These are phyloP conservation scores for Penicillium olsonii DNA, from an alignment of 2,329 filamentous ascomycete genomes.

Conservation along the genomic window DNA sequence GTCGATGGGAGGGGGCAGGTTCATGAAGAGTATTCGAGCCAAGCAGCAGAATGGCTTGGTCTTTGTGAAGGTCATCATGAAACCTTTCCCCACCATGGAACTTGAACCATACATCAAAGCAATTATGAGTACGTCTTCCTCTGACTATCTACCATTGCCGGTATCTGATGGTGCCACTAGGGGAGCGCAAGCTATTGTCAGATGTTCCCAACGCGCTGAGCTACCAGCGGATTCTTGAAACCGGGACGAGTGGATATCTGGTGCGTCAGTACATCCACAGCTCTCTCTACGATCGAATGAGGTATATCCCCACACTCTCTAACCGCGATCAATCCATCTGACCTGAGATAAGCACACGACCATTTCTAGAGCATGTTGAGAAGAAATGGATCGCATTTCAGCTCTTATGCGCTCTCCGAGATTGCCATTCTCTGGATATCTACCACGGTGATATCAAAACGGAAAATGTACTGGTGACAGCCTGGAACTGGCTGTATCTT, in stretches of 20 bases:
- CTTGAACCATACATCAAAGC: slow-evolving; percentile 76
- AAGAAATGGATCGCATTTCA: slow-evolving; percentile 99
- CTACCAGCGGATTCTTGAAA: slow-evolving; percentile 90
- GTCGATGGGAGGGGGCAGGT: slow-evolving; percentile 84
- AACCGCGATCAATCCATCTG: slow-evolving; percentile 27
- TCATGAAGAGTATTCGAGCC: slow-evolving; percentile 95
- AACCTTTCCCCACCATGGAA: slow-evolving; percentile 80
- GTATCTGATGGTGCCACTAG: slow-evolving; percentile 44
- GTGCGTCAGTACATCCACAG: slow-evolving; percentile 95
- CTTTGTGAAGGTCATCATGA: slow-evolving; percentile 91
- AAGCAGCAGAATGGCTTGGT: slow-evolving; percentile 87
- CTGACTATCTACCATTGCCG: neutral
- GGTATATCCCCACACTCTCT: slow-evolving; percentile 42
- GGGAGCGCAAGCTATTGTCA: slow-evolving; percentile 74
- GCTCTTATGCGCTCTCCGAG: slow-evolving; percentile 84
- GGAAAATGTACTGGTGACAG: slow-evolving; percentile 94
- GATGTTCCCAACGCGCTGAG: slow-evolving; percentile 88
- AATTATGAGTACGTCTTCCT: slow-evolving; percentile 65
- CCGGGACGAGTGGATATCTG: slow-evolving; percentile 85
- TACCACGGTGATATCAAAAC: slow-evolving; percentile 99
- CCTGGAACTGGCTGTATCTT: slow-evolving; percentile 98
- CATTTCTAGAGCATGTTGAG: slow-evolving; percentile 95
- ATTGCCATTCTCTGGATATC: slow-evolving; percentile 84
- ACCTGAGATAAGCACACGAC: slow-evolving; percentile 70
- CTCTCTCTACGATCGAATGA: slow-evolving; percentile 92